Percentiles rank a stretch among this genome's conserved stretches.
Conservation (phyloP, 2,329 filamentous ascomycete genomes). For the Metarhizium rileyi region DNA sequence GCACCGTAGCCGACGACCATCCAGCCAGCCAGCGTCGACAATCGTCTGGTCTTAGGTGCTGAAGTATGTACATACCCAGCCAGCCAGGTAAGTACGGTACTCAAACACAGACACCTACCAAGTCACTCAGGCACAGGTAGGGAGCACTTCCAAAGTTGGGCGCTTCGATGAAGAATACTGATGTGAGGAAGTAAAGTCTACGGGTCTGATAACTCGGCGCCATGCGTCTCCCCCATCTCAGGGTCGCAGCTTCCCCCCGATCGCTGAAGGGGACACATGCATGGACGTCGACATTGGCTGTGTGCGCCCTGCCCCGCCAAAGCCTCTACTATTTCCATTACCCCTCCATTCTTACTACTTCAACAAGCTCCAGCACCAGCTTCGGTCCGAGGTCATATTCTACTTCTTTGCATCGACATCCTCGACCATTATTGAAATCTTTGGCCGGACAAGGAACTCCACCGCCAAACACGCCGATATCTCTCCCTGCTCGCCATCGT, state of each 20-base stretch:
- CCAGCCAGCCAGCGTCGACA: too few species aligned
- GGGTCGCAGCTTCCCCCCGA: background rate
- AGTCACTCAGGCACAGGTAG: too few species aligned
- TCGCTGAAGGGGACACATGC: background rate
- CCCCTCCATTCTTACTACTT: constrained; percentile 4
- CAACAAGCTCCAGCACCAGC: background rate
- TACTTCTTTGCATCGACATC: constrained; percentile 6
- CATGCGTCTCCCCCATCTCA: background rate
- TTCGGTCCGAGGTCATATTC: constrained; percentile 1
- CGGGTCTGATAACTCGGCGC: background rate
- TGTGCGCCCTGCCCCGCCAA: constrained; percentile 1
- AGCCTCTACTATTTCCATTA: background rate
- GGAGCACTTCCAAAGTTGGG: too few species aligned
- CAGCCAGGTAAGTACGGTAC: too few species aligned
- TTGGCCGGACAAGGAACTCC: background rate
- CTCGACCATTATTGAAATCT: background rate
- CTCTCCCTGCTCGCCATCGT: background rate
- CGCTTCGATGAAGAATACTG: too few species aligned
- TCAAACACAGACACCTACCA: too few species aligned
- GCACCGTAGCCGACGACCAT: background rate
- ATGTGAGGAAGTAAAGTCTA: too few species aligned
- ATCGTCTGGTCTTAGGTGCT: too few species aligned
- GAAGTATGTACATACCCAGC: too few species aligned
- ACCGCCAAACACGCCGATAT: background rate
- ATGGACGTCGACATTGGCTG: background rate